Evolutionary conservation across 768 basidiomycete species (phyloP).

Genomic region (Pilatotrama ljubarskyi): DNA sequence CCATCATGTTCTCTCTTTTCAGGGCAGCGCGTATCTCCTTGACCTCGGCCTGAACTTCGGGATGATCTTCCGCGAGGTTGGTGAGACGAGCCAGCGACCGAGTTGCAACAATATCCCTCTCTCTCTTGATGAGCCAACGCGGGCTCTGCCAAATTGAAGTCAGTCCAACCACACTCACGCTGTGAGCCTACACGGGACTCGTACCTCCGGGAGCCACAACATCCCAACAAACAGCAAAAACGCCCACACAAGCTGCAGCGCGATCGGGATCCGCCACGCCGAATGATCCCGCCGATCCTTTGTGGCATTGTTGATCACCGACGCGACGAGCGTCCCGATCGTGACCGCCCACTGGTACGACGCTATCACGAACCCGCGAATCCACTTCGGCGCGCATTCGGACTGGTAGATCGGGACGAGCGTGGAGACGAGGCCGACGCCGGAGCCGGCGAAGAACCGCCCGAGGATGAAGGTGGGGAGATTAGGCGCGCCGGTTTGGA

Average conservation of each 20-base stretch:
- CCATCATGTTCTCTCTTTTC: constrained; percentile 59
- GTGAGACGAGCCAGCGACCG: constrained; percentile 62
- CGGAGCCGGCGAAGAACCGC: constrained; percentile 76
- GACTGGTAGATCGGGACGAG: constrained; percentile 61
- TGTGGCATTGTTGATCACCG: constrained; percentile 68
- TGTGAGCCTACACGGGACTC: constrained; percentile 7
- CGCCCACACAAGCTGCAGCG: constrained; percentile 82
- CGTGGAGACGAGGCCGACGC: constrained; percentile 75
- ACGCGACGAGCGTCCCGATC: constrained; percentile 73
- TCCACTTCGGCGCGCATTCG: constrained; percentile 66
- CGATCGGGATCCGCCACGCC: constrained; percentile 70
- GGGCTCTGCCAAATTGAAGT: constrained; percentile 49
- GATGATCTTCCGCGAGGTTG: constrained; percentile 45
- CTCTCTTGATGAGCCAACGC: constrained; percentile 73
- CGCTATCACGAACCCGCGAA: constrained; percentile 31
- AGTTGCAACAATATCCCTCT: constrained; percentile 56
- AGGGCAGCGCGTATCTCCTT: constrained; percentile 57
- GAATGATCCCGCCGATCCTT: constrained; percentile 47
- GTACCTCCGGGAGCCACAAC: constrained; percentile 60
- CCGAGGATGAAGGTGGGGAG: constrained; percentile 64
- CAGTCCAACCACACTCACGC: not conserved
- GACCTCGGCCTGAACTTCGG: constrained; percentile 52
- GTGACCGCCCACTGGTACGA: constrained; percentile 60
- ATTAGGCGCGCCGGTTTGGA: constrained; percentile 58
- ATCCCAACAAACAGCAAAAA: constrained; percentile 69